Conservation (phyloP, 2,329 filamentous ascomycete species). For the Colletotrichum lentis region DNA sequence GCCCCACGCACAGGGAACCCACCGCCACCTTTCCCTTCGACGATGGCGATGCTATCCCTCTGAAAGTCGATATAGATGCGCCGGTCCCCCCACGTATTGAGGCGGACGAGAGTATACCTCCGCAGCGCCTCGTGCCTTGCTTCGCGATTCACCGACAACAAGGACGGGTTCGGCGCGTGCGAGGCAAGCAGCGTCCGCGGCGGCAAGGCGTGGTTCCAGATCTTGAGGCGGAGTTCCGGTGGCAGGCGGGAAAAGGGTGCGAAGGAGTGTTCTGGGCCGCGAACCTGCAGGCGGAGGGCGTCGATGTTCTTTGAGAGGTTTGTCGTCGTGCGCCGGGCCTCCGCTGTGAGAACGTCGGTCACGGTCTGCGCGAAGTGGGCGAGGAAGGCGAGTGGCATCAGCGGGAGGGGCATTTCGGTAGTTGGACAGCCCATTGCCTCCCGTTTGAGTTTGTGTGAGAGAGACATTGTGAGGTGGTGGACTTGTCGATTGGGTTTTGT, state of each 20-base stretch:
- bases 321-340: constrained; percentile 28
- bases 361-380: constrained; percentile 34
- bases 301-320: constrained; percentile 21
- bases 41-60: constrained; percentile 23
- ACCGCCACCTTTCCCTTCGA: constrained; percentile 34
- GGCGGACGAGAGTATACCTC: constrained; percentile 21
- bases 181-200: constrained; percentile 28
- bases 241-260: constrained; percentile 20
- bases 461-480: constrained; percentile 10
- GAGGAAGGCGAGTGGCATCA: constrained; percentile 34
- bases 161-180: constrained; percentile 28
- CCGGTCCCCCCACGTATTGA: constrained; percentile 36
- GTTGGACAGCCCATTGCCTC: constrained; percentile 16
- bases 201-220: constrained; percentile 33
- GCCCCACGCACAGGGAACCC: constrained; percentile 34
- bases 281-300: constrained; percentile 27
- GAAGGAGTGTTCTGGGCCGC: constrained; percentile 33
- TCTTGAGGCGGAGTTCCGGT: constrained; percentile 32
- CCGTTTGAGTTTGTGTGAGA: constrained; percentile 22
- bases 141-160: constrained; percentile 29
- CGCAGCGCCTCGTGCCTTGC: constrained; percentile 27
- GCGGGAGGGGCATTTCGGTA: constrained; percentile 28
- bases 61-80: constrained; percentile 30
- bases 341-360: constrained; percentile 14
- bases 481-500: constrained; percentile 1